phyloP scores from a whole-genome alignment of 306 rosid species.

The Psophocarpus tetragonolobus region DNA sequence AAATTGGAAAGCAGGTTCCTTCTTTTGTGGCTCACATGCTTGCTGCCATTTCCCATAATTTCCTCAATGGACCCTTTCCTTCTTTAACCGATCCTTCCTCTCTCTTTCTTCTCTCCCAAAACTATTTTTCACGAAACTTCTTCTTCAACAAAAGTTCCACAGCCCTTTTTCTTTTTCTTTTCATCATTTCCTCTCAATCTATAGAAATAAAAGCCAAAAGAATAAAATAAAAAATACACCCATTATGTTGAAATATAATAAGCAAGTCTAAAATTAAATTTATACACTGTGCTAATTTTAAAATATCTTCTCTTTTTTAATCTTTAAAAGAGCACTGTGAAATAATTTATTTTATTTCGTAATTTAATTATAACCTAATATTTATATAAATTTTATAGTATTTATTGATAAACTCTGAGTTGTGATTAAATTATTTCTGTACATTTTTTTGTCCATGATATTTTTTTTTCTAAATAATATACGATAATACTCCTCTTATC shows the following conservation, averaged over 20 bases:
- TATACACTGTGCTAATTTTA: neutral
- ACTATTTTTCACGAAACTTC: neutral
- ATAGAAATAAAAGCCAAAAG: neutral
- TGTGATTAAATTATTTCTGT: no score
- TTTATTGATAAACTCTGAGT: no score
- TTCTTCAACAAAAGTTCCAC: neutral
- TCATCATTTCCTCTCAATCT: neutral
- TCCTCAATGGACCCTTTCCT: conserved; percentile 35
- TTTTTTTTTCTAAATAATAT: no score
- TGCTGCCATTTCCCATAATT: conserved; percentile 34
- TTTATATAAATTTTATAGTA: no score
- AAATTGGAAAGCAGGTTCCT: conserved; percentile 45
- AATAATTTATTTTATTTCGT: no score
- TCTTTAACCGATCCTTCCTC: conserved; percentile 12
- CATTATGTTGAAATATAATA: neutral
- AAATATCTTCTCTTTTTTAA: neutral
- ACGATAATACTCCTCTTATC: no score
- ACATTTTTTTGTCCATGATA: no score
- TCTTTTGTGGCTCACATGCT: conserved; percentile 57
- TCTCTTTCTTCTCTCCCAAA: neutral
- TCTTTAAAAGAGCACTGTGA: neutral
- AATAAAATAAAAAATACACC: neutral
- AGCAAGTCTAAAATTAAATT: neutral
- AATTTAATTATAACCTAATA: no score
- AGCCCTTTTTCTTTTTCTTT: neutral